These are phyloP conservation scores for Dioscorea cayenensis DNA, from an alignment of 116 monocot species.

Conservation along the genomic window DNA sequence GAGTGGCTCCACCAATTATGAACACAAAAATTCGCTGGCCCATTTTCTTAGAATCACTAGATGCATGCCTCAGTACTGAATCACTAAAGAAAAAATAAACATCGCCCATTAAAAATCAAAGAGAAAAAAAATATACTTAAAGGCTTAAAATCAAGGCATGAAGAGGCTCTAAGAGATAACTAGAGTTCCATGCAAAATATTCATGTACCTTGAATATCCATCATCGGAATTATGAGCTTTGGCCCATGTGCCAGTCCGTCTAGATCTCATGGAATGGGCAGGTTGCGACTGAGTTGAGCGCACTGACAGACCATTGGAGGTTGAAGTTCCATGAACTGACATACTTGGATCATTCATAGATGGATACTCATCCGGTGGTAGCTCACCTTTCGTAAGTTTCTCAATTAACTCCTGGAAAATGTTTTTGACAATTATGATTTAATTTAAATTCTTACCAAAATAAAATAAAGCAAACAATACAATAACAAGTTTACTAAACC, in stretches of 20 bases:
- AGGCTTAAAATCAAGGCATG: neutral
- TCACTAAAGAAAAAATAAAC: conserved; percentile 31
- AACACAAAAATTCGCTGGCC: conserved; percentile 71
- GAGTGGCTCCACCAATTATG: conserved; percentile 69
- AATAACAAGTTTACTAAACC: no score
- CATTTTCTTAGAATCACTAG: conserved; percentile 60
- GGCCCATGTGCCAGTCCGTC: conserved; percentile 60
- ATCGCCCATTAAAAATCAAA: neutral
- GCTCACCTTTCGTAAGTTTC: conserved; percentile 44
- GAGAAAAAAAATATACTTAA: neutral
- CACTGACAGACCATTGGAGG: conserved; percentile 1
- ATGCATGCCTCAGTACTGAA: conserved; percentile 54
- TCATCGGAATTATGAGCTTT: conserved; percentile 54
- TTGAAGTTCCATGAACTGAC: conserved; percentile 27
- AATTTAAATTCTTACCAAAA: neutral
- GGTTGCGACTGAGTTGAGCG: conserved; percentile 17
- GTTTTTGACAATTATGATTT: neutral
- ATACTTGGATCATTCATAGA: conserved; percentile 59
- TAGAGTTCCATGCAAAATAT: neutral
- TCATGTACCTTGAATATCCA: conserved; percentile 53
- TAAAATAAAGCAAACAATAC: no score
- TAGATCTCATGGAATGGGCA: conserved; percentile 59
- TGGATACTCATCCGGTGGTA: conserved; percentile 52
- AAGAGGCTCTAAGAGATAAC: no score
- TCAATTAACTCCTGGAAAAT: conserved; percentile 40